These are phyloP conservation scores for Skeletonema costatum DNA, from an alignment of 108 stramenopile genomes.

Conservation along the genomic window DNA sequence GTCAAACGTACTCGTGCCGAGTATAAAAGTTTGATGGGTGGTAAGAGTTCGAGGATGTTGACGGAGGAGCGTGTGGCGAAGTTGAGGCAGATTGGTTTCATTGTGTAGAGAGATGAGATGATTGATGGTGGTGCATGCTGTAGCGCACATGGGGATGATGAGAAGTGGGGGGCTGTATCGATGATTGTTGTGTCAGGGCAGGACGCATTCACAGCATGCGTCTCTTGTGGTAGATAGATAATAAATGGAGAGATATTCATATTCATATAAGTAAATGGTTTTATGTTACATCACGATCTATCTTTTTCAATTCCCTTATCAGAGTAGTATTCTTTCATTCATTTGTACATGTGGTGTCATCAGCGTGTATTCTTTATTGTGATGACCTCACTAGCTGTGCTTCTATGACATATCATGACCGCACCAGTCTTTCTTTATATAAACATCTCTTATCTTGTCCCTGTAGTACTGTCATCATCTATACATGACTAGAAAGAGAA, in stretches of 20 bases:
- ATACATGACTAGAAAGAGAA: background rate
- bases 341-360: background rate
- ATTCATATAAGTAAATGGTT: background rate
- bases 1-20: conserved; percentile 21
- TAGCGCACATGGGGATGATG: background rate
- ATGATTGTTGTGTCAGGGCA: background rate
- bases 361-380: background rate
- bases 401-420: background rate
- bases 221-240: background rate
- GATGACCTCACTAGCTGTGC: background rate
- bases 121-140: background rate
- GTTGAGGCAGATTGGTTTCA: conserved; percentile 26
- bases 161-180: background rate
- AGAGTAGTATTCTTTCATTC: background rate
- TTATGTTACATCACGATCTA: background rate
- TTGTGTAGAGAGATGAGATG: background rate
- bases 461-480: background rate
- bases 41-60: conserved; percentile 20
- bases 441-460: background rate
- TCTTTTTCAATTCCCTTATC: background rate
- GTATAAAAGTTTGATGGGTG: conserved; percentile 9
- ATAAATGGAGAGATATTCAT: background rate
- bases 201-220: background rate
- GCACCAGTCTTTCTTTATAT: background rate
- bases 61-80: conserved; percentile 16